Evolutionary conservation across 2,329 filamentous ascomycete genomes (phyloP).

Genomic region (Colletotrichum simmondsii): DNA sequence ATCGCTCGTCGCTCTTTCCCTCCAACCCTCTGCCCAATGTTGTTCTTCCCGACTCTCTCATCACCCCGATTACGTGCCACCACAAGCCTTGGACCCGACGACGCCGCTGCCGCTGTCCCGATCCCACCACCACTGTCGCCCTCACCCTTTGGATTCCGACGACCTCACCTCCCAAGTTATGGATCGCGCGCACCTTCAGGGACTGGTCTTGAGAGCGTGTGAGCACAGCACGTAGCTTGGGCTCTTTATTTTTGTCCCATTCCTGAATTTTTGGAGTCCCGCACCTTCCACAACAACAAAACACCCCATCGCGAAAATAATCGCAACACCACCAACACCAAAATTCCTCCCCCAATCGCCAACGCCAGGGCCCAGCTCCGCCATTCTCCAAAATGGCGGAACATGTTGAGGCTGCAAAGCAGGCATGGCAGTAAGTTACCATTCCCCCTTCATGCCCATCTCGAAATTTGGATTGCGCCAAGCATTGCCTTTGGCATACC

Average conservation of each 20-base stretch:
- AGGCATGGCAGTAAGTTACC: constrained; percentile 52
- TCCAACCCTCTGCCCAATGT: constrained; percentile 32
- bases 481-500: background rate
- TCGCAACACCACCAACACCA: constrained; percentile 20
- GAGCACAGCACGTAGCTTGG: constrained; percentile 43
- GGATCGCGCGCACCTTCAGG: constrained; percentile 42
- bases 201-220: constrained; percentile 40
- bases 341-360: background rate
- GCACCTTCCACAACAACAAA: constrained; percentile 29
- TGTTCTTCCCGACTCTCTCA: constrained; percentile 22
- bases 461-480: background rate
- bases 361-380: constrained; percentile 1
- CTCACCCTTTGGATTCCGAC: constrained; percentile 12
- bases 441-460: background rate
- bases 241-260: constrained; percentile 27
- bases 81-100: constrained; percentile 31
- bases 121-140: constrained; percentile 29
- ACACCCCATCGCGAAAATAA: constrained; percentile 16
- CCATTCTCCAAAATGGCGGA: constrained; percentile 19
- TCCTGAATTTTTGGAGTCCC: constrained; percentile 27
- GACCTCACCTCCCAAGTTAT: constrained; percentile 40
- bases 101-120: background rate
- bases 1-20: constrained; percentile 31
- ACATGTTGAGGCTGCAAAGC: constrained; percentile 43
- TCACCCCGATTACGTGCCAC: constrained; percentile 33